phyloP scores from a whole-genome alignment of 768 basidiomycete genomes.

The Gelatoporia subvermispora region DNA sequence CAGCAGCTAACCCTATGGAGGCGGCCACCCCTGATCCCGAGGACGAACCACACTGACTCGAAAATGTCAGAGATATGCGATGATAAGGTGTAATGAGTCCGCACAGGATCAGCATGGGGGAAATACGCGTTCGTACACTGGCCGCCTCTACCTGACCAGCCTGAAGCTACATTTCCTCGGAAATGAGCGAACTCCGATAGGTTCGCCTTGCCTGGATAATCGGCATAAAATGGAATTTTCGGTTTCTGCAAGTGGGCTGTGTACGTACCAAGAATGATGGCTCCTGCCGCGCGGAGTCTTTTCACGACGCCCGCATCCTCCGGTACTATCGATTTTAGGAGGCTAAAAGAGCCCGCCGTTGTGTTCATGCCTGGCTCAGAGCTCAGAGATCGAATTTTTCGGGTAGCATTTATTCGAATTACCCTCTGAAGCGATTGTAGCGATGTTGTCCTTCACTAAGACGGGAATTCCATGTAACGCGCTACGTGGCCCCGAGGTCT shows the following conservation, averaged over 20 bases:
- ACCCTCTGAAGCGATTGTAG: conserved; percentile 26
- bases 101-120: conserved; percentile 32
- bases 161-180: conserved; percentile 29
- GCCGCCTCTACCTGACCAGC: conserved; percentile 40
- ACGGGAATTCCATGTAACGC: conserved; percentile 32
- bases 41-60: conserved; percentile 30
- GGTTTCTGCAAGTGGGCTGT: too few relatives aligned
- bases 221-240: background rate
- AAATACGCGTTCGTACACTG: conserved; percentile 36
- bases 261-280: conserved; percentile 27
- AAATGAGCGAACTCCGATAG: conserved; percentile 37
- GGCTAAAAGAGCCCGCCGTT: conserved; percentile 24
- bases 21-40: conserved; percentile 37
- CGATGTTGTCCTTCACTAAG: conserved; percentile 33
- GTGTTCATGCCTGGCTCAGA: conserved; percentile 30
- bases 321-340: conserved; percentile 21
- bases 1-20: conserved; percentile 38
- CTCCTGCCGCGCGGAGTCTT: conserved; percentile 23
- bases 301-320: conserved; percentile 21
- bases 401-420: conserved; percentile 19
- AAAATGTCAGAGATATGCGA: background rate
- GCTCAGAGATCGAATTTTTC: conserved; percentile 24
- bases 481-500: conserved; percentile 19
- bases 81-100: too few relatives aligned
- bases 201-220: conserved; percentile 28